A percentile compares a stretch with the other conserved stretches of the same genome.
These are phyloP conservation scores for Ascochyta fabae DNA, from an alignment of 2,329 filamentous ascomycete species.

Conservation along the genomic window DNA sequence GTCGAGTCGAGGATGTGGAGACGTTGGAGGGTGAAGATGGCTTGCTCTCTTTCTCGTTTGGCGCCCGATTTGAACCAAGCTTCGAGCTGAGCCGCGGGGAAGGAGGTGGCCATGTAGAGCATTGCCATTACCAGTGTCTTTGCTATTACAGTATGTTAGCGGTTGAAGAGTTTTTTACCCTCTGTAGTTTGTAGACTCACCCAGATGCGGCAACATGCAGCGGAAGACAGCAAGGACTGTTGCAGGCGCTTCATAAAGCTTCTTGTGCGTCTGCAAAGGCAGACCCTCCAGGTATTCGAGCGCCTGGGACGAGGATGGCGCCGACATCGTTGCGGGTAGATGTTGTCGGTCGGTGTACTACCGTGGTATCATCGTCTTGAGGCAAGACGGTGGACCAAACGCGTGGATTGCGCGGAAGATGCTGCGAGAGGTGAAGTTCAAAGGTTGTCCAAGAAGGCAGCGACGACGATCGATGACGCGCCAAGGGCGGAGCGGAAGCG, in stretches of 20 bases:
- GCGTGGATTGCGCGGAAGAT: slow-evolving; percentile 23
- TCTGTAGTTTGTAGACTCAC: slow-evolving; percentile 53
- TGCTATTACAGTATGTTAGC: slow-evolving; percentile 59
- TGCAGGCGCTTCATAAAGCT: slow-evolving; percentile 94
- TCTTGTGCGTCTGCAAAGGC: slow-evolving; percentile 85
- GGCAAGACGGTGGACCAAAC: slow-evolving; percentile 13
- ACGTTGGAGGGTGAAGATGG: slow-evolving; percentile 78
- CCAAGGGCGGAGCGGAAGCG: slow-evolving; percentile 29
- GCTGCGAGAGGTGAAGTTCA: slow-evolving; percentile 21
- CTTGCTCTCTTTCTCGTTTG: slow-evolving; percentile 79
- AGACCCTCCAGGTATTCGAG: slow-evolving; percentile 94
- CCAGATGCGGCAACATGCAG: slow-evolving; percentile 92
- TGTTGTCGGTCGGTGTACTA: slow-evolving; percentile 24
- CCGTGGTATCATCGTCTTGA: slow-evolving; percentile 43
- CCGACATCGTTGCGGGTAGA: slow-evolving; percentile 56
- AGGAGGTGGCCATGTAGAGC: slow-evolving; percentile 84
- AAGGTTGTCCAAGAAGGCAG: neutral
- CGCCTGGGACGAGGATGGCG: slow-evolving; percentile 63
- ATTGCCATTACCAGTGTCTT: slow-evolving; percentile 97
- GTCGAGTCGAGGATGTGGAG: slow-evolving; percentile 80
- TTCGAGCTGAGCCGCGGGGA: slow-evolving; percentile 82
- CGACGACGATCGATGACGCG: slow-evolving; percentile 26
- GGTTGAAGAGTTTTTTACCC: neutral
- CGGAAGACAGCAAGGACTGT: slow-evolving; percentile 95
- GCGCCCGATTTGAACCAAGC: slow-evolving; percentile 79